Conservation (phyloP, 108 stramenopile genomes). For the Skeletonema marinoi region DNA sequence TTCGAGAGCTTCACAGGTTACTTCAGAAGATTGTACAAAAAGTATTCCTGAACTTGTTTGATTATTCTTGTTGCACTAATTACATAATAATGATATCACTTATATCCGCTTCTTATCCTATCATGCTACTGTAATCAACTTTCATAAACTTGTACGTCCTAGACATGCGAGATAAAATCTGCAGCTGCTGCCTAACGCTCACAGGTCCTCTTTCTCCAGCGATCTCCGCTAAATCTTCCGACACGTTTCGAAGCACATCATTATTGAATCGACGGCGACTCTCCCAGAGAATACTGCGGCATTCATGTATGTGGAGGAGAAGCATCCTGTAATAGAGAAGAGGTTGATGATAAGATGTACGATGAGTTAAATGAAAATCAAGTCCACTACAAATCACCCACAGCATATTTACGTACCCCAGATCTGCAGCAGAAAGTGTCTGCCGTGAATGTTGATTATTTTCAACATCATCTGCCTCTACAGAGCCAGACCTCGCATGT, state of each 20-base stretch:
- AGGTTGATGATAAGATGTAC: no score
- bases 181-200: conserved; percentile 79
- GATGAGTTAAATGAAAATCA: no score
- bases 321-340: conserved; percentile 52
- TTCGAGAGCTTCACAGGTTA: neutral
- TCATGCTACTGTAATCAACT: conserved; percentile 13
- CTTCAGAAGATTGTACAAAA: neutral
- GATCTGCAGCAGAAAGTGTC: conserved; percentile 68
- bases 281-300: conserved; percentile 78
- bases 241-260: conserved; percentile 63
- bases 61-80: neutral
- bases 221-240: conserved; percentile 88
- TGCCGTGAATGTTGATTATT: conserved; percentile 34
- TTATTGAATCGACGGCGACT: conserved; percentile 68
- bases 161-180: conserved; percentile 80
- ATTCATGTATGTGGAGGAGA: conserved; percentile 87
- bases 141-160: conserved; percentile 89
- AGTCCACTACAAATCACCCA: no score
- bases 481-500: neutral
- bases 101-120: neutral
- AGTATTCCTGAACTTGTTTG: neutral
- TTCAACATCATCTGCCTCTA: neutral
- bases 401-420: conserved; percentile 37
- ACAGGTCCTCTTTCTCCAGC: conserved; percentile 89
- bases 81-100: neutral